Evolutionary conservation across 2,329 filamentous ascomycete genomes (phyloP).

Genomic region (Aspergillus arachidicola): DNA sequence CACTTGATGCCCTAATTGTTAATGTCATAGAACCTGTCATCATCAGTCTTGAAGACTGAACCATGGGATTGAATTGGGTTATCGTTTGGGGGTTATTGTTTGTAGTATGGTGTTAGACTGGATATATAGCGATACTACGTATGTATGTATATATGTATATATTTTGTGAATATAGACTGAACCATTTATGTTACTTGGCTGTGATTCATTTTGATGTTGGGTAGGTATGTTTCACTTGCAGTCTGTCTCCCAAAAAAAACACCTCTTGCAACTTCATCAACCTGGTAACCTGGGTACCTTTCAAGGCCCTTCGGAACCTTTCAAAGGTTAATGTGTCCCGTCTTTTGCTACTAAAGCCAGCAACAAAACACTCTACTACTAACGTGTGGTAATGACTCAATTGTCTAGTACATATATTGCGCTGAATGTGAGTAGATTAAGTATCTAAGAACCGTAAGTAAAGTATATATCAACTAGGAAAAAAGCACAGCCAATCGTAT

Average conservation of each 20-base stretch:
- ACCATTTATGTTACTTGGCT: not conserved
- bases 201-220: not conserved
- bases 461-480: not conserved
- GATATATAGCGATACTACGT: constrained; percentile 1
- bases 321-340: no score
- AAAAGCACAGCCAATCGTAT: not conserved
- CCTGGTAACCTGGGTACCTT: no score
- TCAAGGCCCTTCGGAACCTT: no score
- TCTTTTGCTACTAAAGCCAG: not conserved
- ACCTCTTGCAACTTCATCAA: no score
- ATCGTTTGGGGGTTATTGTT: not conserved
- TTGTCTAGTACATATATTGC: not conserved
- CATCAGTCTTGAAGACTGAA: constrained; percentile 3
- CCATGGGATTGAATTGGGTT: not conserved
- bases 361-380: not conserved
- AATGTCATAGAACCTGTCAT: constrained; percentile 24
- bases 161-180: constrained; percentile 1
- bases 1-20: constrained; percentile 23
- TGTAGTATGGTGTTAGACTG: constrained; percentile 3
- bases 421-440: not conserved
- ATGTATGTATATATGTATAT: constrained; percentile 7
- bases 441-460: not conserved
- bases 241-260: not conserved
- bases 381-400: not conserved
- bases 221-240: not conserved